Evolutionary conservation across 192 early-diverging fungal species (phyloP), one percentile per base, ranked within the genome.

Genomic region (Coemansia guatemalensis): DNA sequence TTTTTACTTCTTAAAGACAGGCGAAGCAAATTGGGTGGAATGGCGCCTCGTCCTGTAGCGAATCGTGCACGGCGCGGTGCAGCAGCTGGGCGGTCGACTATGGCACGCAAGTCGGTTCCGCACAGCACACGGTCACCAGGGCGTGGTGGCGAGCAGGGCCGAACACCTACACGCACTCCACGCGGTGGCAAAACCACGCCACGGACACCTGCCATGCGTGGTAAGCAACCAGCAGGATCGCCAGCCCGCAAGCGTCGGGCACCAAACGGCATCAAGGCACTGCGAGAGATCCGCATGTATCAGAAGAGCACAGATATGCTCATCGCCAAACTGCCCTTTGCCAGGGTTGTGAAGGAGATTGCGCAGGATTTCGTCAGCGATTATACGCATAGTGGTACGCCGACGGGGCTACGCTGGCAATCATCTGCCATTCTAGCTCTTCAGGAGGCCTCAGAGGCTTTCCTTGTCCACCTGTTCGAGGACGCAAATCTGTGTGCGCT

Each of bases 401-500:
- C 70, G 7, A 74, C 78, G 5, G 84, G 75, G 21, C 48, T 86
- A 21, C 78, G 93, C 33, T 92, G 92, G 89, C 89, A 95, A 69
- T 81, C 82, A 12, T 68, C 75, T 5, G 94, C 93, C 7, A 84
- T 96, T 18, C 39, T 90, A 74, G 92, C 93, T 20, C 73, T 92
- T 12, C 90, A 93, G 71, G 93, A 93, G 64, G 87, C 90, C 2
- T 71, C 89, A 2, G 93, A 93, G 70, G 89, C 89, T 20, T 97
- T 84, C 67, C 58, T 93, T 73, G 89, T 93, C 5, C 91, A 91
- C 72, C 67, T 93, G 56, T 92, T 93, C 74, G 93, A 96, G 72
- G 94, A 95, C 64, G 88, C 94, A 22, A 96, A 96, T 66, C 76
- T 96, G 24, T 94, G 92, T 56, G 94, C 94, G 0, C 90, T 96